phyloP scores from a whole-genome alignment of 305 asterid genomes.

The Vinca major region DNA sequence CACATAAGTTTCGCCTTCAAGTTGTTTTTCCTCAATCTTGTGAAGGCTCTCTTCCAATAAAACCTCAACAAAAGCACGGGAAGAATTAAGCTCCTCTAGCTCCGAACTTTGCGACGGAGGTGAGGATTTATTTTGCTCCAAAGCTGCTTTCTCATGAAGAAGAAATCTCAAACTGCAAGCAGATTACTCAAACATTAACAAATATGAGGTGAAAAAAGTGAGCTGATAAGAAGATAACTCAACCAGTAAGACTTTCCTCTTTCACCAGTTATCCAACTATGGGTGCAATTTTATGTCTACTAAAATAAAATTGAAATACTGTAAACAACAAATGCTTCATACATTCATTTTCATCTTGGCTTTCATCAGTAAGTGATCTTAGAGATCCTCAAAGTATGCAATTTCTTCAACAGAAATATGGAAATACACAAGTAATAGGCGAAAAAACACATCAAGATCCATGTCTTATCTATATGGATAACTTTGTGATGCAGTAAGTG shows the following conservation, averaged over 20 bases:
- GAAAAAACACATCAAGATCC: neutral
- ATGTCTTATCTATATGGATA: neutral
- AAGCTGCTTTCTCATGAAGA: conserved; percentile 55
- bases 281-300: neutral
- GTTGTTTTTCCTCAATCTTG: conserved; percentile 70
- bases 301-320: neutral
- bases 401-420: neutral
- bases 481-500: neutral
- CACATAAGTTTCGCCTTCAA: conserved; percentile 46
- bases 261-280: neutral
- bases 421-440: neutral
- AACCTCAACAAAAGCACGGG: conserved; percentile 55
- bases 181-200: conserved; percentile 5
- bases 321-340: neutral
- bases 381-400: neutral
- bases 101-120: conserved; percentile 37
- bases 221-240: neutral
- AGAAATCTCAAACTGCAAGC: conserved; percentile 74
- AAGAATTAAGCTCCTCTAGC: conserved; percentile 46
- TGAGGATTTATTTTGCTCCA: conserved; percentile 38
- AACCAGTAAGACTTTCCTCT: conserved; percentile 3
- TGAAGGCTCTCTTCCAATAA: conserved; percentile 73
- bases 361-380: neutral
- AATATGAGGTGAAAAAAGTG: neutral
- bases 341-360: neutral